Percentiles rank a stretch among this genome's conserved stretches.
These are phyloP conservation scores for Zygosaccharomyces sapae DNA, from an alignment of 1,139 yeast genomes.

Conservation along the genomic window DNA sequence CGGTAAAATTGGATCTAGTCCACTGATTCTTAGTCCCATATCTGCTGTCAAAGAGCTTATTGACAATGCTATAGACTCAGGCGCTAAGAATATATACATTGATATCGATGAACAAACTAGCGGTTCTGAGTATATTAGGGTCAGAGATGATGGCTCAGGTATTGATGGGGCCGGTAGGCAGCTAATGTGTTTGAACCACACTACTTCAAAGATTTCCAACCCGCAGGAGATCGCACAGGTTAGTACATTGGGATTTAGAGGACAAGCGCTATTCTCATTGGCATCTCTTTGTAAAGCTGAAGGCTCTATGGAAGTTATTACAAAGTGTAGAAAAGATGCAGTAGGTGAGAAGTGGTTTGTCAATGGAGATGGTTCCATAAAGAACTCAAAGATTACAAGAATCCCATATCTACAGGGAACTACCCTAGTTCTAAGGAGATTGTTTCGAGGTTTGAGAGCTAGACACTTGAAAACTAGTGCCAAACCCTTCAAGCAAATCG, in stretches of 20 bases:
- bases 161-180: slow-evolving; percentile 46
- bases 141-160: slow-evolving; percentile 70
- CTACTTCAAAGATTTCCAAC: slow-evolving; percentile 56
- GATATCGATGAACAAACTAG: slow-evolving; percentile 52
- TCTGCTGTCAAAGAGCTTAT: slow-evolving; percentile 60
- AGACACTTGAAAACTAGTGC: slow-evolving; percentile 36
- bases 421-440: slow-evolving; percentile 33
- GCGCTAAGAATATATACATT: slow-evolving; percentile 49
- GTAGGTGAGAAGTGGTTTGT: slow-evolving; percentile 41
- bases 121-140: slow-evolving; percentile 51
- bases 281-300: slow-evolving; percentile 41
- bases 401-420: slow-evolving; percentile 40
- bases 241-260: slow-evolving; percentile 60
- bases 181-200: slow-evolving; percentile 49
- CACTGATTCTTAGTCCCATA: slow-evolving; percentile 34
- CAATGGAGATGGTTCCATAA: slow-evolving; percentile 32
- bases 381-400: slow-evolving; percentile 17
- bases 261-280: slow-evolving; percentile 63
- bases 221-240: slow-evolving; percentile 43
- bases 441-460: slow-evolving; percentile 39
- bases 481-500: slow-evolving; percentile 29
- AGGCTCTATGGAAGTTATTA: slow-evolving; percentile 35
- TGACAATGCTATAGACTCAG: slow-evolving; percentile 68
- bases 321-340: slow-evolving; percentile 35
- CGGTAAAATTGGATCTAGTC: slow-evolving; percentile 23